Base-by-base conservation (phyloP, 108 stramenopile genomes). In the Cyclostephanos invisitatus region DNA sequence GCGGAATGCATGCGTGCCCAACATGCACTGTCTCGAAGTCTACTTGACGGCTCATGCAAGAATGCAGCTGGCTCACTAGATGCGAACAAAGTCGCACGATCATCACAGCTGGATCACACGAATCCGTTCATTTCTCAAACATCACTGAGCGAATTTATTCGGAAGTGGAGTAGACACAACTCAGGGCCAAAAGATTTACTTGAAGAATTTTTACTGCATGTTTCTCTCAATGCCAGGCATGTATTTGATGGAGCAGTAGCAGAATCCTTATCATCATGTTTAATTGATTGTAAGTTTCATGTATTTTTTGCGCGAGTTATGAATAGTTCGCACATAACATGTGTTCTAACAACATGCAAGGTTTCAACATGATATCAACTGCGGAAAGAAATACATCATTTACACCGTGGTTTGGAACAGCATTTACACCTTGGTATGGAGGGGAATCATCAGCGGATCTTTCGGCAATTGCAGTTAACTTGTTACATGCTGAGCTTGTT, bases 401-500 rank as follows among this genome's bases (percentile, higher is more conserved):
- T 0, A 42, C 71, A 37, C 25, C 29, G 27, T 73, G 72, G 71
- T 79, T 76, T 18, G 57, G 58, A 55, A 62, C 63, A 10, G 35
- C 37, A 20, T 32, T 18, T 3, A 44, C 72, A 51, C 40, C n/a
- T 20, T 81, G 74, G 73, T 81, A 78, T 18, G 64, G 64, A 5
- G 40, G 38, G 27, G 51, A 51, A 48, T 15, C 37, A 25, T 11
- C 46, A n/a, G 28, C 29, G 2, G 48, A 65, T 28, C n/a, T 86
- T 27, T 75, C 85, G 70, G 59, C 70, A 0, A 74, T 91, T 62
- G 82, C 91, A 2, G 75, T 92, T 62, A 92, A 95, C 66, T 57
- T 95, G 7, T 64, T 95, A 20, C 36, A 82, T 68, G 81, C 85
- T 17, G 94, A 95, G 70, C 73, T 95, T 27, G 70, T 80, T 20